Conservation (phyloP, 2,329 filamentous ascomycete species). For the Verticillium tricorpus region DNA sequence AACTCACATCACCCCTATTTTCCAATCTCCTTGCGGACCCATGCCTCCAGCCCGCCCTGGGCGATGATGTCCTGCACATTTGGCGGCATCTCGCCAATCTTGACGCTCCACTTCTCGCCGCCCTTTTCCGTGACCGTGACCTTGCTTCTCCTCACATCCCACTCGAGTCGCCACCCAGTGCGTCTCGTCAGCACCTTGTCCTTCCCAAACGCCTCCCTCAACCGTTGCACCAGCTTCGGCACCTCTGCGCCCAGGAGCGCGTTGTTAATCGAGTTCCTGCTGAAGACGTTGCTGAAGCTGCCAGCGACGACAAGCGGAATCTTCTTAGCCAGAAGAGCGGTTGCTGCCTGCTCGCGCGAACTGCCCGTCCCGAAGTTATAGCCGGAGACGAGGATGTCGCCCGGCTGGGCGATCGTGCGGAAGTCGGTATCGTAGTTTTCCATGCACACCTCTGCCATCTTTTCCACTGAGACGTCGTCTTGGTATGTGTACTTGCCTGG, state of each 20-base stretch:
- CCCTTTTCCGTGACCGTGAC: conserved; percentile 66
- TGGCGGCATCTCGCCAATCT: conserved; percentile 76
- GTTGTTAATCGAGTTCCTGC: conserved; percentile 75
- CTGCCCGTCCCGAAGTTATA: conserved; percentile 90
- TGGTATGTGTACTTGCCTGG: conserved; percentile 79
- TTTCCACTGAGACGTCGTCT: conserved; percentile 69
- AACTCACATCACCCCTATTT: too few species aligned
- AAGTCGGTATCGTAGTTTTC: conserved; percentile 85
- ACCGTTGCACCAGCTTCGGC: conserved; percentile 58
- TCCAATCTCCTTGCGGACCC: conserved; percentile 62
- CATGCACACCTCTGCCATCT: conserved; percentile 91
- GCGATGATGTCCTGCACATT: conserved; percentile 87
- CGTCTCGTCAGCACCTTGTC: conserved; percentile 60
- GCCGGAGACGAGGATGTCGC: conserved; percentile 79
- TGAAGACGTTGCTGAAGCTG: conserved; percentile 82
- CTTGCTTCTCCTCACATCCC: conserved; percentile 71
- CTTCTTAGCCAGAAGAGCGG: conserved; percentile 74
- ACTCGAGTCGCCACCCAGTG: conserved; percentile 78
- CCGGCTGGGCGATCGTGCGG: conserved; percentile 53
- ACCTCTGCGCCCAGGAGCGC: conserved; percentile 69
- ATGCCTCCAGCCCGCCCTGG: conserved; percentile 71
- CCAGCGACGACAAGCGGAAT: conserved; percentile 78
- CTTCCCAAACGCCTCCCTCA: conserved; percentile 56
- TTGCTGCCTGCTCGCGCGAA: conserved; percentile 82
- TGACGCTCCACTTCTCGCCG: conserved; percentile 69